phyloP scores from a whole-genome alignment of 2,329 filamentous ascomycete species.

The Sclerotinia glacialis region DNA sequence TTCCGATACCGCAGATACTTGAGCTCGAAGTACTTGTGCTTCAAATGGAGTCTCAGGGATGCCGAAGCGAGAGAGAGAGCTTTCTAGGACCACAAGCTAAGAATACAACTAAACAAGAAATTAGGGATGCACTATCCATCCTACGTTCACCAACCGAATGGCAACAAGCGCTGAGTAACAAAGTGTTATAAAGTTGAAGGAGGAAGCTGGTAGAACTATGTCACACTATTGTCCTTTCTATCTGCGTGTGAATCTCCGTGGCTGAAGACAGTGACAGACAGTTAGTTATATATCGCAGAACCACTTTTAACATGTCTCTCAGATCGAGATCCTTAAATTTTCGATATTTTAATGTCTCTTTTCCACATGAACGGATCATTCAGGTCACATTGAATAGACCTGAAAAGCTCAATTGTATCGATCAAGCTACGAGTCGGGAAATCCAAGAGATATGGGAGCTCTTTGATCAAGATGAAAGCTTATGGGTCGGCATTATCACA shows the following conservation, averaged over 20 bases:
- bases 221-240: slow-evolving; percentile 8
- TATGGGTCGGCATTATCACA: slow-evolving; percentile 62
- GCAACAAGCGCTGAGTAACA: background rate
- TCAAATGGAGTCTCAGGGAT: slow-evolving; percentile 5
- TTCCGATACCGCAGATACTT: slow-evolving; percentile 11
- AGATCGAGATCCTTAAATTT: slow-evolving; percentile 19
- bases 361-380: slow-evolving; percentile 53
- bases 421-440: slow-evolving; percentile 39
- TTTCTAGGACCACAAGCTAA: background rate
- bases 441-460: slow-evolving; percentile 51
- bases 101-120: background rate
- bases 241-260: background rate
- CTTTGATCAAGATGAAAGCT: slow-evolving; percentile 57
- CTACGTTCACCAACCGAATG: background rate
- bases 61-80: slow-evolving; percentile 6
- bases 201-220: slow-evolving; percentile 18
- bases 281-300: background rate
- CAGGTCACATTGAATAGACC: slow-evolving; percentile 59
- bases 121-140: background rate
- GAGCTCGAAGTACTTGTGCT: background rate
- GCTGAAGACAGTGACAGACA: slow-evolving; percentile 6
- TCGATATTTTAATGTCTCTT: slow-evolving; percentile 42
- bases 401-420: slow-evolving; percentile 54
- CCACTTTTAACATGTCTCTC: slow-evolving; percentile 10
- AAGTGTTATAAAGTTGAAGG: slow-evolving; percentile 19